Evolutionary conservation across 345 rosid species (phyloP).

Genomic region (Hevea brasiliensis): DNA sequence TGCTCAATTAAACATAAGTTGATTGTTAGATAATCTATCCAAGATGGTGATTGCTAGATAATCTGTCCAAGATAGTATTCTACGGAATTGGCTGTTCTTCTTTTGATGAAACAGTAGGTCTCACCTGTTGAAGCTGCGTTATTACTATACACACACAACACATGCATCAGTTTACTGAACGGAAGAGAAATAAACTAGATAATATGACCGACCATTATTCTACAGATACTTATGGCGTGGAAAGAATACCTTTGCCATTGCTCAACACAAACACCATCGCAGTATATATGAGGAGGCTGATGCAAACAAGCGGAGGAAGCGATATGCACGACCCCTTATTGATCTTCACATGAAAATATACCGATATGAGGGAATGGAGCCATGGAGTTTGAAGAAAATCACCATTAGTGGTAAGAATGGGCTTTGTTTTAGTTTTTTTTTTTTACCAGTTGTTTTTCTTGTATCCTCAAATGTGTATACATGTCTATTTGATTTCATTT

Average conservation of each 20-base stretch:
- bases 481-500: not conserved
- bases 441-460: no score
- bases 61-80: not conserved
- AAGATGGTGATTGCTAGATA: no score
- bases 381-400: constrained; percentile 77
- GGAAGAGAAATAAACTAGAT: constrained; percentile 3
- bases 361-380: constrained; percentile 79
- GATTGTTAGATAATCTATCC: not conserved
- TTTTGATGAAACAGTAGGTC: not conserved
- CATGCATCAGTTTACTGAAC: no score
- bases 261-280: constrained; percentile 89
- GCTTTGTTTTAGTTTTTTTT: no score
- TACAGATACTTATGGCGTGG: constrained; percentile 91
- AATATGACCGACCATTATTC: not conserved
- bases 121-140: not conserved
- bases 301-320: constrained; percentile 90
- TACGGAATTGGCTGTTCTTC: not conserved
- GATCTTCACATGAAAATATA: constrained; percentile 98
- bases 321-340: constrained; percentile 88
- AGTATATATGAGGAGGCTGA: constrained; percentile 94
- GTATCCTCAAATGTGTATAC: not conserved
- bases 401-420: constrained; percentile 63
- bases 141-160: no score
- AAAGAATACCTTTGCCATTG: constrained; percentile 86
- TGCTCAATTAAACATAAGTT: not conserved